Conservation (phyloP, 2,329 filamentous ascomycete genomes). For the Arthroderma uncinatum region DNA sequence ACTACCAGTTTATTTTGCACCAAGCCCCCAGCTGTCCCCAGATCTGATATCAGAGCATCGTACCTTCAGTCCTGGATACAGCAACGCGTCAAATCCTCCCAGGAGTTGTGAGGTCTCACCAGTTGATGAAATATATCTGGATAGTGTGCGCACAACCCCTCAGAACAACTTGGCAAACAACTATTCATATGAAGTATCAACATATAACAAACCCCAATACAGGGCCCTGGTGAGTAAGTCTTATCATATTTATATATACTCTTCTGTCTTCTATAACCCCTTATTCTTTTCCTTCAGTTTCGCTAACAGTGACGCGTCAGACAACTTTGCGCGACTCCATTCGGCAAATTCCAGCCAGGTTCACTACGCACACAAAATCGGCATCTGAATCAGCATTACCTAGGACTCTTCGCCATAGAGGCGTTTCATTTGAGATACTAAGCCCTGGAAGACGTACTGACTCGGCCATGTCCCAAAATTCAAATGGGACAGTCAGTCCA, state of each 20-base stretch:
- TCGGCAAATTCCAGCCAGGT: constrained; percentile 11
- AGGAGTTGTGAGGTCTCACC: not conserved
- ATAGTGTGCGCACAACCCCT: not conserved
- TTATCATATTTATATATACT: not conserved
- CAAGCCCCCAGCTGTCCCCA: constrained; percentile 2
- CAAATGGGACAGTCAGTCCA: not conserved
- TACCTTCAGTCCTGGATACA: not conserved
- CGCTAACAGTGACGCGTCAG: constrained; percentile 14
- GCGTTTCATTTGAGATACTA: constrained; percentile 17
- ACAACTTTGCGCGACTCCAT: constrained; percentile 12
- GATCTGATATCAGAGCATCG: not conserved
- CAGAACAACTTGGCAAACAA: not conserved
- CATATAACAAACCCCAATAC: not conserved
- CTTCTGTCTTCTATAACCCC: not conserved
- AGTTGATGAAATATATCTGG: not conserved
- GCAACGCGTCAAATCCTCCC: not conserved
- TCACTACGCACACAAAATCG: constrained; percentile 12
- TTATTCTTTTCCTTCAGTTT: not conserved
- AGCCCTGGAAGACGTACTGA: constrained; percentile 9
- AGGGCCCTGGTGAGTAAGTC: constrained; percentile 15
- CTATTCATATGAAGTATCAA: not conserved
- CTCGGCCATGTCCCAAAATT: not conserved
- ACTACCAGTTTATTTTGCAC: not conserved
- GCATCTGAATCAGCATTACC: constrained; percentile 10
- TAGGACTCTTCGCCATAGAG: constrained; percentile 12